Conservation (phyloP, 129 eudicot genomes). For the Erigeron canadensis region DNA sequence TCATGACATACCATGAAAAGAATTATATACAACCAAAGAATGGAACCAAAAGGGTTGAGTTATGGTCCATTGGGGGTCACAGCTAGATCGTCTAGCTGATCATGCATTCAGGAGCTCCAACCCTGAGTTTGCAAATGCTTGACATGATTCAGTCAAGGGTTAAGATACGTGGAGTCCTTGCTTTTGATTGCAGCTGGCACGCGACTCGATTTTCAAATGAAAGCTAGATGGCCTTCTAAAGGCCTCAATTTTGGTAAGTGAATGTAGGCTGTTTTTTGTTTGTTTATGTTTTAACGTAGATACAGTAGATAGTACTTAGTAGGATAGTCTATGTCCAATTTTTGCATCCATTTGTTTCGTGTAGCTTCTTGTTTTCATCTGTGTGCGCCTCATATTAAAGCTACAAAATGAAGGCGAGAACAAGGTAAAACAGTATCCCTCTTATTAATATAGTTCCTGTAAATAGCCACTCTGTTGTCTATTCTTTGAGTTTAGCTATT, state of each 20-base stretch:
- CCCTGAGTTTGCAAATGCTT: background rate
- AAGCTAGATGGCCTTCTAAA: constrained; percentile 17
- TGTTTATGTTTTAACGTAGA: constrained; percentile 24
- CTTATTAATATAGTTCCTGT: constrained; percentile 23
- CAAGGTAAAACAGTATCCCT: background rate
- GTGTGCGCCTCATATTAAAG: constrained; percentile 8
- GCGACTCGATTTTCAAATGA: background rate
- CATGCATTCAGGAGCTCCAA: background rate
- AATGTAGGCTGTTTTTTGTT: constrained; percentile 25
- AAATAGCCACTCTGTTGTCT: constrained; percentile 26
- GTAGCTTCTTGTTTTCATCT: constrained; percentile 17
- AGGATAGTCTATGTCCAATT: constrained; percentile 20
- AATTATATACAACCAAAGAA: background rate
- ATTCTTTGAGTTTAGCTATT: constrained; percentile 12
- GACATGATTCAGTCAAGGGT: constrained; percentile 13
- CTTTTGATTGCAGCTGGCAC: background rate
- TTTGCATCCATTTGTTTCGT: constrained; percentile 17
- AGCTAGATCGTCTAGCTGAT: background rate
- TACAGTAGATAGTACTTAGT: constrained; percentile 15
- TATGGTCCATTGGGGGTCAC: constrained; percentile 11
- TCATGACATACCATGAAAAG: constrained; percentile 12
- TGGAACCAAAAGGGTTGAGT: background rate
- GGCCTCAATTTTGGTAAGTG: constrained; percentile 38
- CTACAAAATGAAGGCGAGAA: constrained; percentile 16
- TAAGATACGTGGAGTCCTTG: too few relatives aligned